phyloP scores from a whole-genome alignment of 306 rosid species.

The Pterocarpus santalinus region DNA sequence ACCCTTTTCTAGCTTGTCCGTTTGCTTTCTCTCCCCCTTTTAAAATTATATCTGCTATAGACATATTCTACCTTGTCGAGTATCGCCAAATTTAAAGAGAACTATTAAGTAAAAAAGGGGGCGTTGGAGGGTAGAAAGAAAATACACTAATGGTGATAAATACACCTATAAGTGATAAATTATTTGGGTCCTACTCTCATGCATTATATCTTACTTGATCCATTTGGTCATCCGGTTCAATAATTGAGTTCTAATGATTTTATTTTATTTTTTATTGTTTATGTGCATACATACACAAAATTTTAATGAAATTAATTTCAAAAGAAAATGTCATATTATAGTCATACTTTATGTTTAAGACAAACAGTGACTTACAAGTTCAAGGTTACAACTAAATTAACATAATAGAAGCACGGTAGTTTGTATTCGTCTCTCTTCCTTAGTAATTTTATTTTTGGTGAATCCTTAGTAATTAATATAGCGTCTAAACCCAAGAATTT shows the following conservation, averaged over 20 bases:
- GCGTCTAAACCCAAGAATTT: not conserved
- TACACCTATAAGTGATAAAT: constrained; percentile 8
- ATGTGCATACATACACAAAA: not conserved
- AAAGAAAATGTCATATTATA: not conserved
- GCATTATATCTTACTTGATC: constrained; percentile 41
- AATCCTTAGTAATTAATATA: not conserved
- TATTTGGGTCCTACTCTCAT: constrained; percentile 43
- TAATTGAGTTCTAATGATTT: constrained; percentile 49
- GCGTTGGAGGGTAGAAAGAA: not conserved
- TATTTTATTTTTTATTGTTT: not conserved
- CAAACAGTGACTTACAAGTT: not conserved
- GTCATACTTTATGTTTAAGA: not conserved
- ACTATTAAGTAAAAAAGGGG: not conserved
- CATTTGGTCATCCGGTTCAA: constrained; percentile 43
- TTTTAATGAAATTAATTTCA: constrained; percentile 5
- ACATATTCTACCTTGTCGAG: too few relatives aligned
- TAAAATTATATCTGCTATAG: not conserved
- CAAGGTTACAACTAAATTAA: not conserved
- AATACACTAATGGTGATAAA: constrained; percentile 31
- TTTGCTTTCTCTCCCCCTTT: constrained; percentile 15
- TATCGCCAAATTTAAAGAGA: not conserved
- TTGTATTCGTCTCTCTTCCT: not conserved
- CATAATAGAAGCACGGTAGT: not conserved
- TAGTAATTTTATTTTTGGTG: too few relatives aligned
- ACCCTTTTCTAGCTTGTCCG: constrained; percentile 38